Evolutionary conservation across 2,329 filamentous ascomycete species (phyloP), one percentile per base, ranked within the genome.

Genomic region (Talaromyces sp.): DNA sequence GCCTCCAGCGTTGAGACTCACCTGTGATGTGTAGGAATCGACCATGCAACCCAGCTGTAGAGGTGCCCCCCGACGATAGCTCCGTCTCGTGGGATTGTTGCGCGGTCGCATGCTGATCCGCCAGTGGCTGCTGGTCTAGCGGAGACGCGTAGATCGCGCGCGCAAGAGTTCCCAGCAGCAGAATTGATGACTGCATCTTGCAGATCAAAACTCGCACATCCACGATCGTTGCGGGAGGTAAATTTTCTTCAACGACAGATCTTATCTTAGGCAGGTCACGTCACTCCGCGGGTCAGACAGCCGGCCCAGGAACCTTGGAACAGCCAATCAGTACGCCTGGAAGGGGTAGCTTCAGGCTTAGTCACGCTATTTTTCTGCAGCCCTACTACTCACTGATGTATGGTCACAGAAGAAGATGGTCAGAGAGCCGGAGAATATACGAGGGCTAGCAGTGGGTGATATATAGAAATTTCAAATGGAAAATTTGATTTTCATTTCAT

Each of bases 1-100:
- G 20, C n/a, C n/a, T n/a, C n/a, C n/a, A n/a, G n/a, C n/a, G n/a
- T n/a, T n/a, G n/a, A n/a, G n/a, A n/a, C n/a, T n/a, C 39, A 73
- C 70, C 70, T 45, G 70, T 73, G 32, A 73, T 66, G 49, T 73
- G 70, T 36, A 73, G 46, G 45, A 73, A 73, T 20, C 69, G 65
- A n/a, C 70, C 70, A 11, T 56, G 64, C 17, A 70, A 60, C 9
- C 48, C 54, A 17, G 63, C 50, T 7, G 58, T 50, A 10, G 59
- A 46, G 9, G 49, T 40, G 24, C 13, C 45, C 14, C 27, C 27
- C 32, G 52, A 14, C 20, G 44, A 41, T 20, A 35, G 36, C 36
- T 29, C 39, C 24, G 16, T 11, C 13, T 52, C 40, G 39, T 47
- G 17, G 22, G 50, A 36, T 39, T 42, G 22, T 24, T 47, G 33